These are phyloP conservation scores for Bolboschoenoplectus hybrid DNA, from an alignment of 202 grass and related monocot genomes.

Conservation along the genomic window DNA sequence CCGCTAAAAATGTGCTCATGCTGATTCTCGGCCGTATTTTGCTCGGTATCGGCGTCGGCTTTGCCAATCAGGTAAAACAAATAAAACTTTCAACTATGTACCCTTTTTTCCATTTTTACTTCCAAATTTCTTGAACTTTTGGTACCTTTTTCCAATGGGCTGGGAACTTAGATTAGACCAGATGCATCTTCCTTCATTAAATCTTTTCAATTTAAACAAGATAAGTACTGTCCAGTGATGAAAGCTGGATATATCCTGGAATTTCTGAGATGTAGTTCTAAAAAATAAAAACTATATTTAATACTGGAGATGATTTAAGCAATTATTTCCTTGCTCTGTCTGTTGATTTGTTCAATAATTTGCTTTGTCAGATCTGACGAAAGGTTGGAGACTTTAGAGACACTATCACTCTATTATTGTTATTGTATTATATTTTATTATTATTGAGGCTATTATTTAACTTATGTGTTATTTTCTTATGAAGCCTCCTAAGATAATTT, in stretches of 20 bases:
- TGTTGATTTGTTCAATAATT: background rate
- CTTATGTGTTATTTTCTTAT: slow-evolving; percentile 31
- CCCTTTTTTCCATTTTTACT: slow-evolving; percentile 4
- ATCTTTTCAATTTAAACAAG: background rate
- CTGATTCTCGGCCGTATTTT: slow-evolving; percentile 96
- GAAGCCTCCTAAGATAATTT: background rate
- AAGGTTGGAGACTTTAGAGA: background rate
- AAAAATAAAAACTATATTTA: no score
- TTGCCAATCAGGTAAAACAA: slow-evolving; percentile 77
- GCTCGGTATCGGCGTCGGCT: slow-evolving; percentile 90
- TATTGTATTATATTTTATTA: background rate
- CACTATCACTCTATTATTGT: background rate
- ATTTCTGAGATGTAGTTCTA: background rate
- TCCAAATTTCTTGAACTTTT: slow-evolving; percentile 7
- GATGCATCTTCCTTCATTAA: background rate
- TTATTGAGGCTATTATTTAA: background rate
- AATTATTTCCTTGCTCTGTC: no score
- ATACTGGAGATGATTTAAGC: no score
- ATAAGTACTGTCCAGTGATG: background rate
- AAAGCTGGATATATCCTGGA: slow-evolving; percentile 5
- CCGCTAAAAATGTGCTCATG: slow-evolving; percentile 61
- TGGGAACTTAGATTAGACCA: slow-evolving; percentile 1
- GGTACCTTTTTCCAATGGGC: background rate
- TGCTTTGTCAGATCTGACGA: slow-evolving; percentile 28
- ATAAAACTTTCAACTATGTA: background rate